Percentiles rank a stretch among this genome's conserved stretches.
These are phyloP conservation scores for Russula foetens DNA, from an alignment of 768 basidiomycete genomes.

Conservation along the genomic window DNA sequence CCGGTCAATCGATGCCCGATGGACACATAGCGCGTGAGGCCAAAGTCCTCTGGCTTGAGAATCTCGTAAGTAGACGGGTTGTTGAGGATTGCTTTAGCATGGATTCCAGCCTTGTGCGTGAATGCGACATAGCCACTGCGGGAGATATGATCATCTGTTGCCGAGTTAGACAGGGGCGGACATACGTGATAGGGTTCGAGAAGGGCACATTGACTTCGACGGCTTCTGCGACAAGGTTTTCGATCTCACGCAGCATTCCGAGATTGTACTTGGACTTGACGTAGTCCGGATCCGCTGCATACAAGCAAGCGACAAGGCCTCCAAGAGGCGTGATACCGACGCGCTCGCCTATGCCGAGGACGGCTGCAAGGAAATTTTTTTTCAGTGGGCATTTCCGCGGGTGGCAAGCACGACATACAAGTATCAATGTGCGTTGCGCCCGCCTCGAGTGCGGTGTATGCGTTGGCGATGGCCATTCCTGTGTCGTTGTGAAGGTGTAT, in stretches of 20 bases:
- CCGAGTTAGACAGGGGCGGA: slow-evolving; percentile 7
- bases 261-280: slow-evolving; percentile 99
- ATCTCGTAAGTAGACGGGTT: slow-evolving; percentile 99
- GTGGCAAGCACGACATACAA: slow-evolving; percentile 40
- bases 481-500: slow-evolving; percentile 98
- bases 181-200: slow-evolving; percentile 89
- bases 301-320: slow-evolving; percentile 92
- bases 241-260: slow-evolving; percentile 93
- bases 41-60: slow-evolving; percentile 98
- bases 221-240: slow-evolving; percentile 97
- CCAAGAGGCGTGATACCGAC: slow-evolving; percentile 98
- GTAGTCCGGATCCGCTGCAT: slow-evolving; percentile 95
- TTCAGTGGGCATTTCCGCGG: slow-evolving; percentile 1
- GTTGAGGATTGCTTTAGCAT: slow-evolving; percentile 99
- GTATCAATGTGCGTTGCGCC: slow-evolving; percentile 99
- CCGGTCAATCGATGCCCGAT: slow-evolving; percentile 96
- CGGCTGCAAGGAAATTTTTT: slow-evolving; percentile 39
- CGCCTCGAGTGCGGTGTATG: slow-evolving; percentile 95
- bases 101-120: slow-evolving; percentile 99
- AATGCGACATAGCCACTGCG: slow-evolving; percentile 95
- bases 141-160: neutral
- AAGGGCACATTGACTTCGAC: slow-evolving; percentile 98
- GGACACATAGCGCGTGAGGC: slow-evolving; percentile 93
- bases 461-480: slow-evolving; percentile 98
- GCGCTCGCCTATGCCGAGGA: slow-evolving; percentile 97